Evolutionary conservation across 371 early-diverging fungal species (phyloP), one percentile per base, ranked within the genome.

Genomic region (Thermomucor indicae-seudaticae): DNA sequence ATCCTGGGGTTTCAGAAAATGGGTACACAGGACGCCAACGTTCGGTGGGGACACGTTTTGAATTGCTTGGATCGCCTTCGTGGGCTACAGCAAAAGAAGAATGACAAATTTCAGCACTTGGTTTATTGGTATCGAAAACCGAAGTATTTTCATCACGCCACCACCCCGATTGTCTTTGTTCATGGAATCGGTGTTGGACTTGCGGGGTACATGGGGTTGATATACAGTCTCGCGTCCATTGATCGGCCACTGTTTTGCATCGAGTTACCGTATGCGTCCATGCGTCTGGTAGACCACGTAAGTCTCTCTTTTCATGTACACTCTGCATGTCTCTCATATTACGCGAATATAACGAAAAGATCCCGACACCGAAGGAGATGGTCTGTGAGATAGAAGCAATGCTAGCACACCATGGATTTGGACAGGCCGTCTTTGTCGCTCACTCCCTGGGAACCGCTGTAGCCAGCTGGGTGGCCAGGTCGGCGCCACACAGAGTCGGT

Each of bases 161-260:
- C 39, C 28, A 60, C 69, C 5, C 86, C 88, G 0, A 51, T 88
- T 14, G 77, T 85, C 1, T 86, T 86, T 50, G 69, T 86, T 23
- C 85, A 86, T 55, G 88, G 89, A 14, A 79, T 88, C 34, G 85
- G 83, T 3, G 67, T 72, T 27, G 86, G 88, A 2, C 56, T 83
- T 4, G 55, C 76, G 7, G 61, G 73, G 34, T 86, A 88, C 52
- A 51, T 62, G 17, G 72, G 75, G 14, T 76, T 83, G 45, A 58
- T 88, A 27, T 61, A 67, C 41, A 65, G 65, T n/a, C 47, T 75
- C 28, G 23, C 44, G 7, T 24, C 35, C 4, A 49, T 71, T 7
- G 62, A 72, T 16, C 75, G 85, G 7, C 81, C 86, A 1, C 43
- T 88, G 8, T 83, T 83, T 47, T 55, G 83, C 16, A 61, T 86